Evolutionary conservation across 2,329 filamentous ascomycete genomes (phyloP).

Genomic region (Diaporthe sp.): DNA sequence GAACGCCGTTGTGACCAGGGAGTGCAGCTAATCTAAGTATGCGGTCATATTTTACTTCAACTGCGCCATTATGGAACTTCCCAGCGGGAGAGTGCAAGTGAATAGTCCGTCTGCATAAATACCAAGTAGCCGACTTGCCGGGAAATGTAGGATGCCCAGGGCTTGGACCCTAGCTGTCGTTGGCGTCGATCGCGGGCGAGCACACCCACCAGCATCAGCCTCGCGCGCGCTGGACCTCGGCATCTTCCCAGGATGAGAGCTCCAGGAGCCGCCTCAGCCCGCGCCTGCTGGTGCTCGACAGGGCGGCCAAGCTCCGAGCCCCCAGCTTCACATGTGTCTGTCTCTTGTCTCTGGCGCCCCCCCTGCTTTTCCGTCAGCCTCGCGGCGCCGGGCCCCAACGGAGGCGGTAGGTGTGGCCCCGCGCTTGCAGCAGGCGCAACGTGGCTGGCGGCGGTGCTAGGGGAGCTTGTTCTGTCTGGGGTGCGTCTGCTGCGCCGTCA

Average conservation of each 20-base stretch:
- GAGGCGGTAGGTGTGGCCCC: not conserved
- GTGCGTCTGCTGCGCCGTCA: not conserved
- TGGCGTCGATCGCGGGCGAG: constrained; percentile 2
- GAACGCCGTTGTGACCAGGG: not conserved
- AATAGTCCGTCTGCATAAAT: not conserved
- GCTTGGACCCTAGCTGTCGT: constrained; percentile 19
- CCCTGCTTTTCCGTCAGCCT: constrained; percentile 19
- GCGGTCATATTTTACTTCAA: not conserved
- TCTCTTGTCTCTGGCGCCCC: not conserved
- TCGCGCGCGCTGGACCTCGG: constrained; percentile 31
- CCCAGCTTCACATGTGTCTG: constrained; percentile 15
- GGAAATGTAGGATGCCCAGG: constrained; percentile 27
- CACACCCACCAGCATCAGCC: constrained; percentile 5
- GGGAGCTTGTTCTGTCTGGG: constrained; percentile 4
- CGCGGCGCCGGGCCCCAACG: not conserved
- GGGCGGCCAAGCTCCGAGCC: not conserved
- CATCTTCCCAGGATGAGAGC: constrained; percentile 27
- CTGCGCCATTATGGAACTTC: not conserved
- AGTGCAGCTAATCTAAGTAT: not conserved
- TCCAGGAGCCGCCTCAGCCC: constrained; percentile 2
- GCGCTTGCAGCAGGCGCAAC: constrained; percentile 7
- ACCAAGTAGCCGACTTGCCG: constrained; percentile 6
- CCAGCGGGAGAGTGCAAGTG: not conserved
- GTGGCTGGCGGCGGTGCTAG: constrained; percentile 20
- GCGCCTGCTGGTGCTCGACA: not conserved